These are phyloP conservation scores for Exophiala sp. DNA, from an alignment of 2,329 filamentous ascomycete genomes.

Conservation along the genomic window DNA sequence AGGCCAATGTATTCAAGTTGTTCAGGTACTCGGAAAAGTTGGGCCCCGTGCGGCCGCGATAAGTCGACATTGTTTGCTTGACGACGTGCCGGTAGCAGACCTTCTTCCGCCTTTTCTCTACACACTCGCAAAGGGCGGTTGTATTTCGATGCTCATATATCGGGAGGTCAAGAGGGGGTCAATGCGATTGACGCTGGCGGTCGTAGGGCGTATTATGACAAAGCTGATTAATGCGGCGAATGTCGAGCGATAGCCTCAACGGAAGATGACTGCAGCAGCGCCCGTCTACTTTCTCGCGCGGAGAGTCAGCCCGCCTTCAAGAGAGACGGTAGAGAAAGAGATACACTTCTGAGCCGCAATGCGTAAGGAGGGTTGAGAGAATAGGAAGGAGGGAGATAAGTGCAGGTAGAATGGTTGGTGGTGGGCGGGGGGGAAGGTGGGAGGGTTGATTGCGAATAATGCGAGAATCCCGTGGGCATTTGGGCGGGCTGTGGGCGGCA, in stretches of 20 bases:
- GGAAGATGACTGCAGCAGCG: background rate
- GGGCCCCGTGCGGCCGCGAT: conserved; percentile 67
- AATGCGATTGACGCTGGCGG: background rate
- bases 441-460: background rate
- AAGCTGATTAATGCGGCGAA: conserved; percentile 2
- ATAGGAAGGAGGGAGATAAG: background rate
- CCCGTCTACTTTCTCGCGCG: background rate
- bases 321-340: background rate
- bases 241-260: background rate
- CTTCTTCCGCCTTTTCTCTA: background rate
- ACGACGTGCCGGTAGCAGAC: background rate
- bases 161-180: background rate
- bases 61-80: conserved; percentile 57
- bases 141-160: background rate
- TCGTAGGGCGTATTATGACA: conserved; percentile 8
- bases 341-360: background rate
- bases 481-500: background rate
- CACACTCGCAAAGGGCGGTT: background rate
- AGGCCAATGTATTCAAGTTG: conserved; percentile 67
- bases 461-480: background rate
- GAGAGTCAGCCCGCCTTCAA: background rate
- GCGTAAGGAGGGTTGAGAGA: conserved; percentile 2
- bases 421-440: background rate
- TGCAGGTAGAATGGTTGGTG: background rate
- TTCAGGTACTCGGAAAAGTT: conserved; percentile 88